These are phyloP conservation scores for Borovskyia barvae DNA, from an alignment of 208 protist species.

Conservation along the genomic window DNA sequence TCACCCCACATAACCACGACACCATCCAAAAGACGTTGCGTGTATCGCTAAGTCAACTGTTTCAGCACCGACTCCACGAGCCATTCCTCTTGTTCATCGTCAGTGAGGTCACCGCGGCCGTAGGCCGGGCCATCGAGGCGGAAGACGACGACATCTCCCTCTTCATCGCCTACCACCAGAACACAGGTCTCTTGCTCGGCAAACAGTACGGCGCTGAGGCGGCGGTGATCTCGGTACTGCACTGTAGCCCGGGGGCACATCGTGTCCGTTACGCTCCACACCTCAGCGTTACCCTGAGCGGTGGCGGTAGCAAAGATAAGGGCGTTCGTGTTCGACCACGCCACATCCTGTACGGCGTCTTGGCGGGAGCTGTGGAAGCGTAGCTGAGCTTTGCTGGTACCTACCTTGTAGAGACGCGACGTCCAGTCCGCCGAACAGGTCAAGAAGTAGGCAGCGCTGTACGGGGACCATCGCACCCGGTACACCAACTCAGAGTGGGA, in stretches of 20 bases:
- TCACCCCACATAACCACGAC: neutral
- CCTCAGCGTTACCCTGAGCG: conserved; percentile 78
- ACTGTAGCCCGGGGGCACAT: conserved; percentile 71
- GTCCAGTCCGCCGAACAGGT: conserved; percentile 97
- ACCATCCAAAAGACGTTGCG: neutral
- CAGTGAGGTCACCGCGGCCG: conserved; percentile 45
- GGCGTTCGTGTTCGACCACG: conserved; percentile 90
- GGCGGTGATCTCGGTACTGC: conserved; percentile 67
- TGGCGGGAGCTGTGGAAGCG: conserved; percentile 85
- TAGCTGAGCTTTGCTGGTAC: conserved; percentile 50
- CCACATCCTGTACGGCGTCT: conserved; percentile 92
- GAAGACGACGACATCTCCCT: conserved; percentile 88
- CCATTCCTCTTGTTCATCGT: conserved; percentile 80
- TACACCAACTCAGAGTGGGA: conserved; percentile 95
- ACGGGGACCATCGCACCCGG: conserved; percentile 92
- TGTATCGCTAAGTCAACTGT: conserved; percentile 36
- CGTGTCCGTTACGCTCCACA: conserved; percentile 74
- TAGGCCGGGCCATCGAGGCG: conserved; percentile 40
- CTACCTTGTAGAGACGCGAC: conserved; percentile 89
- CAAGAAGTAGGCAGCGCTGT: conserved; percentile 87
- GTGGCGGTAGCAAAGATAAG: conserved; percentile 93
- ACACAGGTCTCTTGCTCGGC: conserved; percentile 84
- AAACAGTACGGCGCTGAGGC: conserved; percentile 82
- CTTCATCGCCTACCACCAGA: conserved; percentile 87
- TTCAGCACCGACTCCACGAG: conserved; percentile 72